Percentiles rank a stretch among this genome's conserved stretches.
These are phyloP conservation scores for Saturnispora sekii DNA, from an alignment of 805 yeast species.

Conservation along the genomic window DNA sequence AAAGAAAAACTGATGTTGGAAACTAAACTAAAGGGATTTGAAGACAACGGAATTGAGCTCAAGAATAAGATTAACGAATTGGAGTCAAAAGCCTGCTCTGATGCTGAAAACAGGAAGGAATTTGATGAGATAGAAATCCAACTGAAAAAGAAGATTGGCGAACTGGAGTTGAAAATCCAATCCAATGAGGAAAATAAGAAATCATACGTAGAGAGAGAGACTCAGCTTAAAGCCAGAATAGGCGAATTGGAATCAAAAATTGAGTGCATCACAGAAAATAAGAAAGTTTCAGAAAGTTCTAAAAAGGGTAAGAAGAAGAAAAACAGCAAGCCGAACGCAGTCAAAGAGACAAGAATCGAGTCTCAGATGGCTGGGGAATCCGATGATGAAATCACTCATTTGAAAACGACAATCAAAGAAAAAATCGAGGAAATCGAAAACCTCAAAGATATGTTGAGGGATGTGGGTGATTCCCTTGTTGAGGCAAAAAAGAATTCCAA, in stretches of 20 bases:
- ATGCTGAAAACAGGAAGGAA: conserved; percentile 7
- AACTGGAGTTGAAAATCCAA: no score
- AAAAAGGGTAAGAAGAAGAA: conserved; percentile 16
- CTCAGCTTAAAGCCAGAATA: neutral
- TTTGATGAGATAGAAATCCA: no score
- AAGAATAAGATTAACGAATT: conserved; percentile 12
- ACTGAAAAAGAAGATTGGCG: no score
- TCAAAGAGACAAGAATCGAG: conserved; percentile 15
- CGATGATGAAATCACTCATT: conserved; percentile 10
- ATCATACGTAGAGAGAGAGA: no score
- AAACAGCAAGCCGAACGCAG: conserved; percentile 10
- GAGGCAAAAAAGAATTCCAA: conserved; percentile 42
- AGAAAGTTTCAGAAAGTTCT: neutral
- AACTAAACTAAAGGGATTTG: neutral
- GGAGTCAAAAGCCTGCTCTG: neutral
- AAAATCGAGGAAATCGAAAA: conserved; percentile 57
- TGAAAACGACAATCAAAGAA: conserved; percentile 26
- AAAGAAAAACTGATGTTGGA: neutral
- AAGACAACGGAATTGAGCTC: neutral
- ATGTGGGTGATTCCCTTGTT: conserved; percentile 73
- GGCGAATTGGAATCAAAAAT: conserved; percentile 13
- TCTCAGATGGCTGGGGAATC: conserved; percentile 18
- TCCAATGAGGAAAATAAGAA: no score
- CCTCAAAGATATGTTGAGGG: conserved; percentile 65
- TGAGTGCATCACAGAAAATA: no score